These are phyloP conservation scores for Leucogyrophana mollusca DNA, from an alignment of 768 basidiomycete species.

Conservation along the genomic window DNA sequence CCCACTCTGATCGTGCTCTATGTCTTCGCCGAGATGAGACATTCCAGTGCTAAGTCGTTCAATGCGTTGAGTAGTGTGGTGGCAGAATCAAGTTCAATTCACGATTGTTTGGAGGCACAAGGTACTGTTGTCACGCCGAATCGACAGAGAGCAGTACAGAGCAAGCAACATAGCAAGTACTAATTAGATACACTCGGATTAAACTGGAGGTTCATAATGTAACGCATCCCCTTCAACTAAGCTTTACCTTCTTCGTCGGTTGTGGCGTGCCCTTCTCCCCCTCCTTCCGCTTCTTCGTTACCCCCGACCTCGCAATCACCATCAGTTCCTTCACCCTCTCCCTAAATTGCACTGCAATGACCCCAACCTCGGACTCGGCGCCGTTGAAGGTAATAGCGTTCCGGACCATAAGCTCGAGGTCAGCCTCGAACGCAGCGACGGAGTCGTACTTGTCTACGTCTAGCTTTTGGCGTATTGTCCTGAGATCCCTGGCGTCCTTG, in stretches of 20 bases:
- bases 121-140: no score
- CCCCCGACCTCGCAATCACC: constrained; percentile 39
- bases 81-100: no score
- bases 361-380: constrained; percentile 73
- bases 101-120: no score
- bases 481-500: constrained; percentile 85
- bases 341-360: constrained; percentile 49
- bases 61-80: no score
- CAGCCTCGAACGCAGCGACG: constrained; percentile 76
- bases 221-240: constrained; percentile 40
- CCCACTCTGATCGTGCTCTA: constrained; percentile 6
- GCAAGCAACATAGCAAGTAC: constrained; percentile 28
- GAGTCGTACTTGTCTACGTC: constrained; percentile 82
- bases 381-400: constrained; percentile 93
- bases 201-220: constrained; percentile 21
- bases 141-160: constrained; percentile 26
- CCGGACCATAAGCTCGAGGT: constrained; percentile 82
- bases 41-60: no score
- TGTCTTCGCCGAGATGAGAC: constrained; percentile 19
- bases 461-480: constrained; percentile 77
- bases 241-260: constrained; percentile 66
- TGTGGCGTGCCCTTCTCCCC: constrained; percentile 62
- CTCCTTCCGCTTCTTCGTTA: constrained; percentile 73
- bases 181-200: constrained; percentile 25
- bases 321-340: constrained; percentile 56